Base-by-base conservation (phyloP, 1,284 basidiomycete genomes). In the Termitomyces sp. region DNA sequence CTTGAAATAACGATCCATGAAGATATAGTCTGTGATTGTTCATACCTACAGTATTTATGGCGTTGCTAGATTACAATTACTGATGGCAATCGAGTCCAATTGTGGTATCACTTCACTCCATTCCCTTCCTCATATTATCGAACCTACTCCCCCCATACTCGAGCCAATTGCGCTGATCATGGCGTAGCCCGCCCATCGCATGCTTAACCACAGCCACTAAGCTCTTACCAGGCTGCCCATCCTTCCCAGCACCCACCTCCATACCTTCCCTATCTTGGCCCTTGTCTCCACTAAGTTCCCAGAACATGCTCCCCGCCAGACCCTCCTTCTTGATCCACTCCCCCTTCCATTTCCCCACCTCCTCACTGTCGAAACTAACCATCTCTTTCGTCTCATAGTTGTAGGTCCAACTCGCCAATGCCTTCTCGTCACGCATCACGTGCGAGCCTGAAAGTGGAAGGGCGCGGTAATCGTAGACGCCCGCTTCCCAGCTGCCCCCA, bases 221-320 rank as follows among this genome's bases (percentile, higher is more conserved):
- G 64, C 86, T 89, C 57, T 67, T 62, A 2, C 86, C 87, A 36
- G 81, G 77, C 56, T 80, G 76, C 1, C 71, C 71, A 28, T 83
- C 83, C 65, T 88, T 88, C 4, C 84, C 86, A 2, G 67, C 72
- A 5, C 86, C 87, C 8, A 72, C 69, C 61, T 91, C 88, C 81
- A 90, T 86, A 5, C 80, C 87, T 26, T 86, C 80, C 55, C 87
- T 75, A 24, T 68, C 63, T 10, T 69, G 70, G 5, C 82, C 84
- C 68, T 92, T 92, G 70, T 92, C 89, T 1, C 88, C 89, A 62
- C 85, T 88, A 53, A 92, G 73, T 67, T 92, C 89, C 90, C 90
- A 92, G 64, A 87, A 92, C 90, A 93, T 92, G 58, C 86, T 86
- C 3, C 90, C 92, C 1, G 84, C 85, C 13, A 94, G 70, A 0